These are phyloP conservation scores for Pleurotus ostreatus DNA, from an alignment of 768 basidiomycete genomes.

Conservation along the genomic window DNA sequence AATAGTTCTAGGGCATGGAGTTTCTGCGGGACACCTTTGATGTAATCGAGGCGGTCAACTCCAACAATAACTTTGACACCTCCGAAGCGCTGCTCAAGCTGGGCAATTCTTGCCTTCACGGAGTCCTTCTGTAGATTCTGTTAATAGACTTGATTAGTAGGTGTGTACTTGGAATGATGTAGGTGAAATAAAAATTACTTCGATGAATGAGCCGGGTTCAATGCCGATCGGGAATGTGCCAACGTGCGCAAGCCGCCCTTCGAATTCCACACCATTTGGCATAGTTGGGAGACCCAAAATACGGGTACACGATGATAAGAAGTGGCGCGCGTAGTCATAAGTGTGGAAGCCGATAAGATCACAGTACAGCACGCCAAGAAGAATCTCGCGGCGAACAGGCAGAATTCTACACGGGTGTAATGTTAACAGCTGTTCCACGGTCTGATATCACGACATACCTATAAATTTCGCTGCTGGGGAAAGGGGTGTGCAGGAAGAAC, in stretches of 20 bases:
- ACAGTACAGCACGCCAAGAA: constrained; percentile 93
- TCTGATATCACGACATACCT: constrained; percentile 41
- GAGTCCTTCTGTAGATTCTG: constrained; percentile 77
- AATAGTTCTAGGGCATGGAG: constrained; percentile 95
- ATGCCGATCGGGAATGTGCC: constrained; percentile 99
- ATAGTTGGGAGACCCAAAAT: constrained; percentile 93
- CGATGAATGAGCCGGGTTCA: constrained; percentile 87
- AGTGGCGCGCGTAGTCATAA: constrained; percentile 99
- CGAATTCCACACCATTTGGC: constrained; percentile 97
- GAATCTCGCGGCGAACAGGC: constrained; percentile 94
- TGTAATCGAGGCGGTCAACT: constrained; percentile 97
- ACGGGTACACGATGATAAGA: constrained; percentile 96
- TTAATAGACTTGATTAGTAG: constrained; percentile 9
- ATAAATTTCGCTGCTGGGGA: constrained; percentile 97
- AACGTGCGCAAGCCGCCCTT: constrained; percentile 92
- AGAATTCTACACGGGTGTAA: constrained; percentile 63
- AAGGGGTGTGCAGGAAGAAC: constrained; percentile 98
- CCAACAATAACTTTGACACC: constrained; percentile 98
- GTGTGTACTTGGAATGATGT: not conserved
- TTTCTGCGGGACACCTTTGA: constrained; percentile 99
- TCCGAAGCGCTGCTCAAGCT: constrained; percentile 85
- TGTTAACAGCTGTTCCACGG: constrained; percentile 1
- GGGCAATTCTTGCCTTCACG: constrained; percentile 76
- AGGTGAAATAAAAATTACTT: constrained; percentile 38
- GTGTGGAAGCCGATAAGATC: constrained; percentile 99